A percentile compares a stretch with the other conserved stretches of the same genome.
Conservation (phyloP, 306 rosid species). For the Ormosia semicastrata region DNA sequence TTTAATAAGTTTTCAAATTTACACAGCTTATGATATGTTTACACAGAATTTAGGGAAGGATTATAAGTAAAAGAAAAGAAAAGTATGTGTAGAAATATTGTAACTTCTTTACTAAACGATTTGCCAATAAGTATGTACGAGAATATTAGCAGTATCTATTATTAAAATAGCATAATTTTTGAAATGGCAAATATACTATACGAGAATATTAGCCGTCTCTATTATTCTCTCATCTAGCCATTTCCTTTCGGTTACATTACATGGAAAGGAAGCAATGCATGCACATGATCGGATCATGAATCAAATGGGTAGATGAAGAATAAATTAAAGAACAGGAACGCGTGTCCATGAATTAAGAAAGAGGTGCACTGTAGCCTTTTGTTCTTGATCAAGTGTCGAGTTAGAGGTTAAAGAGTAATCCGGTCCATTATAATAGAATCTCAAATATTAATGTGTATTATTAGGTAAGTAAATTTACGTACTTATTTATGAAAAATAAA, state of each 20-base stretch:
- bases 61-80: background rate
- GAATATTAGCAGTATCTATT: background rate
- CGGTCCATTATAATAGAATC: no score
- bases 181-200: background rate
- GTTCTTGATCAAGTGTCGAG: no score
- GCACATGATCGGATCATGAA: constrained; percentile 2
- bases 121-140: background rate
- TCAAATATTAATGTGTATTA: no score
- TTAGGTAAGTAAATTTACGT: no score
- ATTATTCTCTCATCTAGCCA: background rate
- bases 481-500: no score
- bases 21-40: background rate
- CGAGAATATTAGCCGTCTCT: background rate
- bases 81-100: background rate
- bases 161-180: background rate
- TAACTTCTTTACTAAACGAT: background rate
- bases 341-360: constrained; percentile 14
- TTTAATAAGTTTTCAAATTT: background rate
- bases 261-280: background rate
- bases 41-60: background rate
- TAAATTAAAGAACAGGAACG: background rate
- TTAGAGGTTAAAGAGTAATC: no score
- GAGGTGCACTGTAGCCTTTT: background rate
- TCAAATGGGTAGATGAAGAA: background rate
- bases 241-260: background rate